Percentiles rank a stretch among this genome's conserved stretches.
Evolutionary conservation across 164 flowering plant species (phyloP).

Genomic region (Dillenia suffruticosa): DNA sequence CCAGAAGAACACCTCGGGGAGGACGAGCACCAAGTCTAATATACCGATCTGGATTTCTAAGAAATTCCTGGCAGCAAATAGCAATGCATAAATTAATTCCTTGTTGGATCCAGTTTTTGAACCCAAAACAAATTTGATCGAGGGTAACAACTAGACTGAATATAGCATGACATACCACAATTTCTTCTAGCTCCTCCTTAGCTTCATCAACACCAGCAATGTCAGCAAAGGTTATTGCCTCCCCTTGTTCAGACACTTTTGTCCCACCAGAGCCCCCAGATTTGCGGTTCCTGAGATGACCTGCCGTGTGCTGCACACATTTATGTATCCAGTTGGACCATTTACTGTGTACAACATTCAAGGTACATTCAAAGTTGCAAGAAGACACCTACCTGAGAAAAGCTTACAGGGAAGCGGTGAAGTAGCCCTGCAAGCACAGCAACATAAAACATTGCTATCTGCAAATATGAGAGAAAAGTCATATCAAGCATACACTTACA

Average conservation of each 20-base stretch:
- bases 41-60: conserved; percentile 87
- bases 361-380: background rate
- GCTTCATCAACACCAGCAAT: conserved; percentile 99
- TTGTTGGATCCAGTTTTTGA: conserved; percentile 1
- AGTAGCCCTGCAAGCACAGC: conserved; percentile 87
- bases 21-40: conserved; percentile 92
- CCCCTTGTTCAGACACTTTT: conserved; percentile 81
- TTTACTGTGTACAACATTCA: conserved; percentile 9
- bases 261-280: conserved; percentile 65
- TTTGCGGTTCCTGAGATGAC: conserved; percentile 86
- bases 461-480: conserved; percentile 22
- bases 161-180: conserved; percentile 62
- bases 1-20: conserved; percentile 98
- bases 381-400: conserved; percentile 67
- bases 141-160: background rate
- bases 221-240: conserved; percentile 81
- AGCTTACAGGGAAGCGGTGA: conserved; percentile 74
- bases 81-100: conserved; percentile 13
- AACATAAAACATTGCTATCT: conserved; percentile 88
- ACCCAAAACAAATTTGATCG: background rate
- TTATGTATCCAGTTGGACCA: conserved; percentile 7
- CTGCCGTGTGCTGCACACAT: conserved; percentile 61
- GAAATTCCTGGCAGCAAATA: conserved; percentile 73
- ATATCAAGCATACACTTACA: conserved; percentile 1
- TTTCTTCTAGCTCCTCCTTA: conserved; percentile 98